Percentiles rank a stretch among this genome's conserved stretches.
Conservation (phyloP, 805 yeast species). For the Hanseniaspora occidentalis region DNA sequence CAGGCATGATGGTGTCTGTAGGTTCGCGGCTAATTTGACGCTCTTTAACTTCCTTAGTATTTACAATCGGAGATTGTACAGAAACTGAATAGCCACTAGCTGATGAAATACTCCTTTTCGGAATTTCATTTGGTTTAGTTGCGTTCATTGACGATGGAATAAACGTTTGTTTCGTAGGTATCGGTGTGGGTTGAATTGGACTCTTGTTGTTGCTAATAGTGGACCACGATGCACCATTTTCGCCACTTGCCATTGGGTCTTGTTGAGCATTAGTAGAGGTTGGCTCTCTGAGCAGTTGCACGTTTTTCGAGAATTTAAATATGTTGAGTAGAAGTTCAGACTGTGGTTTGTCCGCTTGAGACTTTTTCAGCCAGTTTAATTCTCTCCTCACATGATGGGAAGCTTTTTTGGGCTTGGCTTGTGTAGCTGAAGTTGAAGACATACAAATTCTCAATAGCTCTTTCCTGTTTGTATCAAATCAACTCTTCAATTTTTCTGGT, state of each 20-base stretch:
- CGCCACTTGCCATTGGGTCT: not conserved
- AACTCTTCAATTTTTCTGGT: too few species aligned
- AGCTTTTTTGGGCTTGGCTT: conserved; percentile 7
- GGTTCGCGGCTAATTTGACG: not conserved
- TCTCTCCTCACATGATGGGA: conserved; percentile 25
- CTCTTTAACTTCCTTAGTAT: not conserved
- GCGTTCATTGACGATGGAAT: not conserved
- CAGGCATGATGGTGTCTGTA: too few species aligned
- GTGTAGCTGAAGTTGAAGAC: not conserved
- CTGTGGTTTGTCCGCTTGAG: conserved; percentile 7
- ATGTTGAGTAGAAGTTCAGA: conserved; percentile 1
- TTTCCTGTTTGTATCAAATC: too few species aligned
- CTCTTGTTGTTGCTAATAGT: not conserved
- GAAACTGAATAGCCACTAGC: not conserved
- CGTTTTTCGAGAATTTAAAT: conserved; percentile 1
- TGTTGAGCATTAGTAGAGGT: not conserved
- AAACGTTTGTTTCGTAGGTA: too few species aligned
- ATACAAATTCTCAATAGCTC: too few species aligned
- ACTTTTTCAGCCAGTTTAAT: conserved; percentile 21
- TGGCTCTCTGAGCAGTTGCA: conserved; percentile 2
- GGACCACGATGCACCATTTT: not conserved
- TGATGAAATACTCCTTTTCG: not conserved
- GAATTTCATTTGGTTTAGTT: not conserved
- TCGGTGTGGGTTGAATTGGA: not conserved
- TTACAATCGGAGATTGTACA: not conserved